These are phyloP conservation scores for Nematocida major DNA, from an alignment of 371 early-diverging fungal species.

Conservation along the genomic window DNA sequence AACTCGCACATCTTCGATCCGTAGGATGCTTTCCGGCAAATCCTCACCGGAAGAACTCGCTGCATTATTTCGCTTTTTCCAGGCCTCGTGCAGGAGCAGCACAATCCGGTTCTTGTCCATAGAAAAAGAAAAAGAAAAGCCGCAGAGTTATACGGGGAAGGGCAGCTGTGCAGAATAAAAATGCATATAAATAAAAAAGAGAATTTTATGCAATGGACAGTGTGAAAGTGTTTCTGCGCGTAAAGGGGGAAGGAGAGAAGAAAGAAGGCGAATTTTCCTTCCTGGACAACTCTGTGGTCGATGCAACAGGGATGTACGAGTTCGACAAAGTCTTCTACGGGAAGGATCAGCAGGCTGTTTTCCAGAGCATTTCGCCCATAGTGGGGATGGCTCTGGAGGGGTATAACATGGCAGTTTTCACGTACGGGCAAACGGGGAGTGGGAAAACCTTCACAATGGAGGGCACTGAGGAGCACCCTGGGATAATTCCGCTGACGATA, in stretches of 20 bases:
- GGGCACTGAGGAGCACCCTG: conserved; percentile 65
- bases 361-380: conserved; percentile 4
- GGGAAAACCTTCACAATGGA: conserved; percentile 96
- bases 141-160: background rate
- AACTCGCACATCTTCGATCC: background rate
- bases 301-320: conserved; percentile 20
- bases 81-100: background rate
- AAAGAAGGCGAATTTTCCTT: conserved; percentile 13
- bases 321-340: conserved; percentile 47
- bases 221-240: conserved; percentile 38
- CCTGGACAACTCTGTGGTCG: conserved; percentile 23
- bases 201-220: conserved; percentile 16
- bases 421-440: conserved; percentile 75
- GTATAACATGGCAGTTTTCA: conserved; percentile 63
- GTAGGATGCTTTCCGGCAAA: background rate
- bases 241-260: conserved; percentile 38
- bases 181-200: background rate
- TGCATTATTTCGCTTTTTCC: background rate
- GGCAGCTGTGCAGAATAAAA: background rate
- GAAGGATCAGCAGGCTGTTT: background rate
- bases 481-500: conserved; percentile 60
- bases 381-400: conserved; percentile 53
- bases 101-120: background rate
- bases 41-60: background rate
- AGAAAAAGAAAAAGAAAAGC: background rate